phyloP scores from a whole-genome alignment of 345 rosid genomes.

The Crucihimalaya himalaica region DNA sequence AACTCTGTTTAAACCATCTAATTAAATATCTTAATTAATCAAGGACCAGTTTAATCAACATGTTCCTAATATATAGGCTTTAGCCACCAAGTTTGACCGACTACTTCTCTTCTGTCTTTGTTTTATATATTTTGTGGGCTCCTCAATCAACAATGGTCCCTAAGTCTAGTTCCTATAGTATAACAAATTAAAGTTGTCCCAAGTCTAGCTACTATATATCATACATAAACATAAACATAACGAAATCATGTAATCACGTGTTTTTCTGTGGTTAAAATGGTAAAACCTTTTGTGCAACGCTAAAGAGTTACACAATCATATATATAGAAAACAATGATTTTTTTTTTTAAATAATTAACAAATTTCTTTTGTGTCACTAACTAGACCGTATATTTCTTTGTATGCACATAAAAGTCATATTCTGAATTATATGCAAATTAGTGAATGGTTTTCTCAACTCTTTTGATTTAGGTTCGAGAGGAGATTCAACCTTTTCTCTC shows the following conservation, averaged over 20 bases:
- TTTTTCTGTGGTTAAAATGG: not conserved
- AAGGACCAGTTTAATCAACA: not conserved
- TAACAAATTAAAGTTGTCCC: not conserved
- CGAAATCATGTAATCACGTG: not conserved
- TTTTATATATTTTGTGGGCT: constrained; percentile 7
- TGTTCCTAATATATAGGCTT: constrained; percentile 22
- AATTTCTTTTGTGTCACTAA: too few species aligned
- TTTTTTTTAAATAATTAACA: too few species aligned
- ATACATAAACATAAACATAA: not conserved
- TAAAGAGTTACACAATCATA: too few species aligned
- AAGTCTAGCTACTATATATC: not conserved
- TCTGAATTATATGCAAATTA: not conserved
- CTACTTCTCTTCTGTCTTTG: constrained; percentile 15
- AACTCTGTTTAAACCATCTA: not conserved
- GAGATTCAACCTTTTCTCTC: constrained; percentile 35
- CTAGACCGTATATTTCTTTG: not conserved
- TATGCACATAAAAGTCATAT: not conserved
- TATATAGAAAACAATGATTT: too few species aligned
- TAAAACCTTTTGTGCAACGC: not conserved
- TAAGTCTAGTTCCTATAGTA: not conserved
- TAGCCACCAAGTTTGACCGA: constrained; percentile 39
- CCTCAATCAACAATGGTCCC: constrained; percentile 26
- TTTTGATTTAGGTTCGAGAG: constrained; percentile 50
- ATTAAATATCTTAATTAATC: not conserved
- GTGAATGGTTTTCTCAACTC: not conserved